These are phyloP conservation scores for Dactylella cylindrospora DNA, from an alignment of 2,329 filamentous ascomycete genomes.

Conservation along the genomic window DNA sequence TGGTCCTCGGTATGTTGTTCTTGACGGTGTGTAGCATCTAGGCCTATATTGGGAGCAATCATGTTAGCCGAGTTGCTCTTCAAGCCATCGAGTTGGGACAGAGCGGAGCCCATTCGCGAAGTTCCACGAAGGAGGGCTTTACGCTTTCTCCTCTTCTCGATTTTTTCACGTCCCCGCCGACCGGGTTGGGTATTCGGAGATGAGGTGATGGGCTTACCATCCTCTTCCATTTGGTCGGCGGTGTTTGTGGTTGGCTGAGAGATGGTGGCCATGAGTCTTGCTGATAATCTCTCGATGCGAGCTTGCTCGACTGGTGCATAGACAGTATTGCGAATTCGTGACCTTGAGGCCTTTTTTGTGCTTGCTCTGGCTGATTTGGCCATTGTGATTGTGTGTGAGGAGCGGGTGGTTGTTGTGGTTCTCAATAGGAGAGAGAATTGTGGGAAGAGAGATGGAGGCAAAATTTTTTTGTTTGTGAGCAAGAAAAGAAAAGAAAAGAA, in stretches of 20 bases:
- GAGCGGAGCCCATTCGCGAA: constrained; percentile 23
- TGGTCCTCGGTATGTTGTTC: constrained; percentile 45
- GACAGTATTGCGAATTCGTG: constrained; percentile 40
- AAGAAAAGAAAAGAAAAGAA: constrained; percentile 6
- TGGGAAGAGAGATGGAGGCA: neutral
- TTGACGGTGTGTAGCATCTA: constrained; percentile 42
- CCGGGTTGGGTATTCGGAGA: constrained; percentile 21
- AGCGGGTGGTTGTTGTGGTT: constrained; percentile 1
- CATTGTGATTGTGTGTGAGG: constrained; percentile 26
- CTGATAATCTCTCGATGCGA: constrained; percentile 40
- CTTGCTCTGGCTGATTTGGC: constrained; percentile 43
- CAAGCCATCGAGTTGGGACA: constrained; percentile 13
- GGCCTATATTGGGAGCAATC: constrained; percentile 41
- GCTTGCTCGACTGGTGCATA: constrained; percentile 44
- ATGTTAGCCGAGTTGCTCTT: constrained; percentile 42
- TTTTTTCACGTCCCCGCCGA: constrained; percentile 11
- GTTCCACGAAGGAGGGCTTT: constrained; percentile 17
- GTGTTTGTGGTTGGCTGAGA: constrained; percentile 30
- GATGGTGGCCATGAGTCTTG: constrained; percentile 40
- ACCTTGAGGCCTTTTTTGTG: constrained; percentile 41
- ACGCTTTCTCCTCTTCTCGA: constrained; percentile 22
- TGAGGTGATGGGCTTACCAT: constrained; percentile 33
- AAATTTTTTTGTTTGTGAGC: neutral
- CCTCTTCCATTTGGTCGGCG: constrained; percentile 43
- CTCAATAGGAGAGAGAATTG: neutral